These are phyloP conservation scores for Coemansia sp. DNA, from an alignment of 192 early-diverging fungal genomes.

Conservation along the genomic window DNA sequence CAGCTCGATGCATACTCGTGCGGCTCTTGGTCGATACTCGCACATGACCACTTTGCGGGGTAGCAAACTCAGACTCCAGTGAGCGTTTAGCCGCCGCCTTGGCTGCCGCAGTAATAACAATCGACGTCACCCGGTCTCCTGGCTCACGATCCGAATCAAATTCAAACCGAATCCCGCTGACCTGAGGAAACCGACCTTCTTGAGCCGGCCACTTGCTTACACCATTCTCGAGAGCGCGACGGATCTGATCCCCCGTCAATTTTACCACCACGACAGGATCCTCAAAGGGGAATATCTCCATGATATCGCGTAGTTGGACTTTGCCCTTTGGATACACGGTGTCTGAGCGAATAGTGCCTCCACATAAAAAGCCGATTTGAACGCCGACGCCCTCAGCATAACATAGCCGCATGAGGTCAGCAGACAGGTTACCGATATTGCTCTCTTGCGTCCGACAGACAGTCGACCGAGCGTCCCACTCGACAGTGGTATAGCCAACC, in stretches of 20 bases:
- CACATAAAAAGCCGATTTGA: slow-evolving; percentile 60
- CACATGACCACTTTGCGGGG: neutral
- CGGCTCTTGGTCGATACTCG: slow-evolving; percentile 9
- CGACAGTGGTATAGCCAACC: slow-evolving; percentile 59
- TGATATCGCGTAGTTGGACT: slow-evolving; percentile 64
- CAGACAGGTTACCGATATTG: slow-evolving; percentile 64
- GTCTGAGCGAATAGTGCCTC: slow-evolving; percentile 69
- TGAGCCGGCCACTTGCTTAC: slow-evolving; percentile 69
- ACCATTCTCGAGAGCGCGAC: slow-evolving; percentile 65
- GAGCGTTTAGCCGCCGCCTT: slow-evolving; percentile 25
- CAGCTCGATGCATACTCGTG: slow-evolving; percentile 23
- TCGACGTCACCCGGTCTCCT: slow-evolving; percentile 56
- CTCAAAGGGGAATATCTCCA: slow-evolving; percentile 71
- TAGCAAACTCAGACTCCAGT: neutral
- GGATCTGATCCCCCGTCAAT: slow-evolving; percentile 64
- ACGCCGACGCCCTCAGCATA: slow-evolving; percentile 48
- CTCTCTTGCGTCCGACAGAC: slow-evolving; percentile 63
- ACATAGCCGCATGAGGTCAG: slow-evolving; percentile 64
- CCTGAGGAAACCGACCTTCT: slow-evolving; percentile 71
- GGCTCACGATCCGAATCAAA: slow-evolving; percentile 60
- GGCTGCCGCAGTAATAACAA: slow-evolving; percentile 42
- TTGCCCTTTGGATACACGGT: slow-evolving; percentile 57
- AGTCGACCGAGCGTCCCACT: slow-evolving; percentile 63
- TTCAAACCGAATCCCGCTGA: slow-evolving; percentile 64
- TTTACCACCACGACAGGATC: slow-evolving; percentile 67